Conservation (phyloP, 306 rosid genomes). For the Parietaria judaica region DNA sequence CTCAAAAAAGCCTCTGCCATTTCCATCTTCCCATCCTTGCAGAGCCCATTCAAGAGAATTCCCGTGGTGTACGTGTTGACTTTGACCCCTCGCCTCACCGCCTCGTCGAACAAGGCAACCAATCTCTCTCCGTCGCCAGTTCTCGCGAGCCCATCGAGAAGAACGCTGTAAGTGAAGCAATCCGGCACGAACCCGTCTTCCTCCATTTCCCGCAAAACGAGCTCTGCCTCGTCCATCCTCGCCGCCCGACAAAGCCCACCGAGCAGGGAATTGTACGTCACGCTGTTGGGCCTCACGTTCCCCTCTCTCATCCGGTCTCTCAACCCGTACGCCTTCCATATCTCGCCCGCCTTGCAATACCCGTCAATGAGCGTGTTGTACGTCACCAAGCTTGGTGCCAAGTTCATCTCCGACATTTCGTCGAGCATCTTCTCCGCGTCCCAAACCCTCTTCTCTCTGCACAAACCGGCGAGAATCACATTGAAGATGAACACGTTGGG, state of each 20-base stretch:
- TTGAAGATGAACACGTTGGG: slow-evolving; percentile 53
- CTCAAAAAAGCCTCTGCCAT: slow-evolving; percentile 51
- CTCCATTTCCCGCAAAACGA: slow-evolving; percentile 54
- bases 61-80: slow-evolving; percentile 38
- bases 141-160: slow-evolving; percentile 39
- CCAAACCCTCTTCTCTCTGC: slow-evolving; percentile 35
- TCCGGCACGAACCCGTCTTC: slow-evolving; percentile 37
- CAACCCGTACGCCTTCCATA: slow-evolving; percentile 52
- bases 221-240: slow-evolving; percentile 46
- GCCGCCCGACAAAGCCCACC: slow-evolving; percentile 45
- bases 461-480: slow-evolving; percentile 42
- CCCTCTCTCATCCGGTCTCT: slow-evolving; percentile 49
- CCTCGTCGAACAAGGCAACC: slow-evolving; percentile 26
- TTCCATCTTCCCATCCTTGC: slow-evolving; percentile 53
- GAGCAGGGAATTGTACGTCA: slow-evolving; percentile 66
- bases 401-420: slow-evolving; percentile 39
- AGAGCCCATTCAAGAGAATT: slow-evolving; percentile 51
- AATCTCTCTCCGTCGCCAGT: slow-evolving; percentile 28
- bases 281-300: slow-evolving; percentile 36
- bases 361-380: slow-evolving; percentile 64
- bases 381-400: slow-evolving; percentile 42
- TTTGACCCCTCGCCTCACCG: slow-evolving; percentile 22
- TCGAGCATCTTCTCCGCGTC: slow-evolving; percentile 64
- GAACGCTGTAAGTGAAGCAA: slow-evolving; percentile 36
- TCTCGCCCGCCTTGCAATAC: slow-evolving; percentile 52